Base-by-base conservation (phyloP, 106 monocot species). In the Apostasia shenzhenica region DNA sequence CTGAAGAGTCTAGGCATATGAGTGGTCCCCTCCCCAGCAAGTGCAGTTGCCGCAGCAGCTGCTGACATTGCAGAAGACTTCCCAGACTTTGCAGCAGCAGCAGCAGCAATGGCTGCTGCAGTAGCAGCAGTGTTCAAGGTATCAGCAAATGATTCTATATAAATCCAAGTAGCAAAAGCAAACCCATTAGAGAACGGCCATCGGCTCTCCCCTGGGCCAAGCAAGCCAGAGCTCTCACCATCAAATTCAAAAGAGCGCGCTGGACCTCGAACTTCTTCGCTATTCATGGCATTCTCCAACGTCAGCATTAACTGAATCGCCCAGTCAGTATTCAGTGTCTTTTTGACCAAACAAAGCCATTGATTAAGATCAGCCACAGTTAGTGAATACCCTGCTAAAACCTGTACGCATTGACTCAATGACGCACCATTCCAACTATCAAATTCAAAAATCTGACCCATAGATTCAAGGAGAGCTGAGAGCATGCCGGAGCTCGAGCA, bases 1-100 rank as follows among this genome's bases (percentile, higher is more conserved):
- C 97, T 93, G 70, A 99, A 99, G 41, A 99, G 83, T 48, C 97
- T 89, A 8, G 97, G 97, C 97, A 99, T 99, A 71, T 99, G 97
- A 45, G 87, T 79, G n/a, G 85, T 99, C 51, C 97, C 97, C 73
- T 99, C 93, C 48, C 97, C 97, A 48, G 97, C 97, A 14, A 99
- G 81, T 1, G 92, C 97, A 76, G 85, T 99, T 1, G 92, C 92
- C 4, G 92, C 93, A 12, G 92, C 97, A 0, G 97, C 93, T 3
- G 97, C 93, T 4, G 97, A 92, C 80, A 99, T 79, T 10, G 97
- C 81, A 63, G 97, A 90, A 41, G 87, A 83, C 61, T 93, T 99
- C 51, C 97, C 97, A 14, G 85, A 87, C 54, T 55, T 68, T 45
- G 75, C 75, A 41, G 75, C 75, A 10, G 75, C 75, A 0, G 75